Percentiles rank a stretch among this genome's conserved stretches.
Evolutionary conservation across 768 basidiomycete species (phyloP).

Genomic region (Gautieria morchelliformis): DNA sequence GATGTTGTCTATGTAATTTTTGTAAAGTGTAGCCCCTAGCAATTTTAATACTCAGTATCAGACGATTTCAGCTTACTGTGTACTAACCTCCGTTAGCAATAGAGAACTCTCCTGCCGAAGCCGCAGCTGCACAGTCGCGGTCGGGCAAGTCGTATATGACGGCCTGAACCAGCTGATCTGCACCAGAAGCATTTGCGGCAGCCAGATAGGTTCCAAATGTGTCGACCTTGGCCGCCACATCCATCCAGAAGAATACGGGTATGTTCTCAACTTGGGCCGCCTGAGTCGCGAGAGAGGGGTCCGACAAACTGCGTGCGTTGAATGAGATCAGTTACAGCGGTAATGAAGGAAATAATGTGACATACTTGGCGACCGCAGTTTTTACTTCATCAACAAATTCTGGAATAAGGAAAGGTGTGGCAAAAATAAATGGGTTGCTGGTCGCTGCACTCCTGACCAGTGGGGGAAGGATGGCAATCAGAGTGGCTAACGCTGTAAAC

Average conservation of each 20-base stretch:
- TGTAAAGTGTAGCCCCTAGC: conserved; percentile 35
- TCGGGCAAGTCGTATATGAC: conserved; percentile 48
- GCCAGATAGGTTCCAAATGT: conserved; percentile 48
- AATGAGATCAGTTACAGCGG: background rate
- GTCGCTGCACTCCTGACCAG: conserved; percentile 22
- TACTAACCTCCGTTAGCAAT: conserved; percentile 40
- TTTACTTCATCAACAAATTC: conserved; percentile 3
- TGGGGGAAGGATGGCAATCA: background rate
- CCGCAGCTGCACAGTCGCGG: conserved; percentile 55
- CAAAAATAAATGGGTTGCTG: conserved; percentile 45
- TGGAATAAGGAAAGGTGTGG: conserved; percentile 23
- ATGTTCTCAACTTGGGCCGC: conserved; percentile 45
- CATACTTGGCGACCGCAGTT: conserved; percentile 2
- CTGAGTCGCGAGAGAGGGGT: conserved; percentile 40
- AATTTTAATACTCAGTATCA: background rate
- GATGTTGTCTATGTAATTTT: conserved; percentile 52
- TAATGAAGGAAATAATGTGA: background rate
- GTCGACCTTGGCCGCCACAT: conserved; percentile 39
- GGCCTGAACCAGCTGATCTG: conserved; percentile 34
- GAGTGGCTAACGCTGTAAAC: background rate
- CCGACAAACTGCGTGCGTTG: conserved; percentile 27
- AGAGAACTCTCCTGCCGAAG: conserved; percentile 58
- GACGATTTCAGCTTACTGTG: background rate
- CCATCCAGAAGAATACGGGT: conserved; percentile 22
- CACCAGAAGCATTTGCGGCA: conserved; percentile 38